Evolutionary conservation across 148 eudicot species (phyloP).

Genomic region (Vaccinium corymbosum): DNA sequence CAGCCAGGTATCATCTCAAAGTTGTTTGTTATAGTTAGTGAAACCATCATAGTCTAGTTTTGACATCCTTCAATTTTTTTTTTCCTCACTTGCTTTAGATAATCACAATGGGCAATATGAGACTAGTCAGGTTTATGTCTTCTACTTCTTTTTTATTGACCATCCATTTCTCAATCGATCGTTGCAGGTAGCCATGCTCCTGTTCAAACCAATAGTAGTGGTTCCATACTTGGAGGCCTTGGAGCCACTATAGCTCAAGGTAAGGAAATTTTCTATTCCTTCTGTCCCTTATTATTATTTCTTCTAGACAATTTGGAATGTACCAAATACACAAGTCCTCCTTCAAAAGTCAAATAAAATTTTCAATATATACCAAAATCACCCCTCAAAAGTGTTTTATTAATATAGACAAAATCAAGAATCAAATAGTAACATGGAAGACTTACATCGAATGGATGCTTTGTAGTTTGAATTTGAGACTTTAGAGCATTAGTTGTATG

Average conservation of each 20-base stretch:
- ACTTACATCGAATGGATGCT: too few relatives aligned
- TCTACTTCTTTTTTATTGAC: background rate
- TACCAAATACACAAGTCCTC: too few relatives aligned
- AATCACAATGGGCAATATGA: background rate
- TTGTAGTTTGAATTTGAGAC: too few relatives aligned
- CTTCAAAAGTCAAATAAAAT: too few relatives aligned
- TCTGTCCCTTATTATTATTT: too few relatives aligned
- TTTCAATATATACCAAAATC: too few relatives aligned
- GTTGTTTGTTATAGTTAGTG: background rate
- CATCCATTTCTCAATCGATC: background rate
- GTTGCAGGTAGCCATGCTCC: constrained; percentile 34
- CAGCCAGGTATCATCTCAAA: background rate
- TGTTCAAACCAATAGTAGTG: background rate
- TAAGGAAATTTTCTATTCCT: background rate
- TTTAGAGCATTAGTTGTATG: too few relatives aligned
- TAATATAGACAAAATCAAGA: too few relatives aligned
- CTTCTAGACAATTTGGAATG: too few relatives aligned
- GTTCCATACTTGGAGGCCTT: constrained; percentile 7
- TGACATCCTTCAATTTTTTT: background rate
- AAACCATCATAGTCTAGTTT: background rate
- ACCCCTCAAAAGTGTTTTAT: too few relatives aligned
- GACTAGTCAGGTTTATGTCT: background rate
- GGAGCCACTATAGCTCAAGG: background rate
- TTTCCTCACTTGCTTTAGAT: background rate
- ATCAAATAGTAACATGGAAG: too few relatives aligned